These are phyloP conservation scores for Gamsiella multidivaricata DNA, from an alignment of 192 early-diverging fungal genomes.

Conservation along the genomic window DNA sequence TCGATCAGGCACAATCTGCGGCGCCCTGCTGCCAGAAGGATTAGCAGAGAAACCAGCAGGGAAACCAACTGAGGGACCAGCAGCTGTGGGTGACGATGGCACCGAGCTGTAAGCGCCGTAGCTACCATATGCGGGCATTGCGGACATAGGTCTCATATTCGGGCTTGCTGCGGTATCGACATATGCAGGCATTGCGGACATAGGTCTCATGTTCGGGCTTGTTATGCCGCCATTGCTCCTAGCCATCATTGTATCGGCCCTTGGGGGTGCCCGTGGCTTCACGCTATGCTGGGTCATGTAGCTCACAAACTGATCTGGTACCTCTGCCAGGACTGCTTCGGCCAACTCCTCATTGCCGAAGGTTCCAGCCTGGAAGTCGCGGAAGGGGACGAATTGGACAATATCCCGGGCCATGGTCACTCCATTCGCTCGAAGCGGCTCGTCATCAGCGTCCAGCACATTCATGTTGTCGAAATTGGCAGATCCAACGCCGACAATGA, in stretches of 20 bases:
- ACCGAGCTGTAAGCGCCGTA: too few species aligned
- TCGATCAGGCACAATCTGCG: too few species aligned
- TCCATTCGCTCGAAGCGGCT: conserved; percentile 46
- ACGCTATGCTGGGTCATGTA: conserved; percentile 60
- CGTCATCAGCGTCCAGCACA: conserved; percentile 64
- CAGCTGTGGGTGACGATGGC: too few species aligned
- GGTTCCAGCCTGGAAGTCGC: conserved; percentile 45
- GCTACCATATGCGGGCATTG: too few species aligned
- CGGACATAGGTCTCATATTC: too few species aligned
- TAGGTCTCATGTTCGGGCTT: conserved; percentile 4
- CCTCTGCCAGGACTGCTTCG: conserved; percentile 67
- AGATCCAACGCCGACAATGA: conserved; percentile 69
- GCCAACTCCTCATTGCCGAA: conserved; percentile 50
- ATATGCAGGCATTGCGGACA: too few species aligned
- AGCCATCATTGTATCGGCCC: conserved; percentile 45
- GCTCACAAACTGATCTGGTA: conserved; percentile 68
- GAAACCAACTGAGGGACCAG: too few species aligned
- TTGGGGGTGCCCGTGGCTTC: conserved; percentile 32
- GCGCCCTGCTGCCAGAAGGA: too few species aligned
- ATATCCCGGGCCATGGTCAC: conserved; percentile 62
- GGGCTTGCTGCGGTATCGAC: too few species aligned
- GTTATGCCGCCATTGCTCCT: conserved; percentile 47
- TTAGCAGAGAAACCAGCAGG: too few species aligned
- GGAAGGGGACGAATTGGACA: conserved; percentile 70
- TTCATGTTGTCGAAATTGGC: conserved; percentile 70